Evolutionary conservation across 148 eudicot species (phyloP), one percentile per base, ranked within the genome.

Genomic region (Chenopodium album): DNA sequence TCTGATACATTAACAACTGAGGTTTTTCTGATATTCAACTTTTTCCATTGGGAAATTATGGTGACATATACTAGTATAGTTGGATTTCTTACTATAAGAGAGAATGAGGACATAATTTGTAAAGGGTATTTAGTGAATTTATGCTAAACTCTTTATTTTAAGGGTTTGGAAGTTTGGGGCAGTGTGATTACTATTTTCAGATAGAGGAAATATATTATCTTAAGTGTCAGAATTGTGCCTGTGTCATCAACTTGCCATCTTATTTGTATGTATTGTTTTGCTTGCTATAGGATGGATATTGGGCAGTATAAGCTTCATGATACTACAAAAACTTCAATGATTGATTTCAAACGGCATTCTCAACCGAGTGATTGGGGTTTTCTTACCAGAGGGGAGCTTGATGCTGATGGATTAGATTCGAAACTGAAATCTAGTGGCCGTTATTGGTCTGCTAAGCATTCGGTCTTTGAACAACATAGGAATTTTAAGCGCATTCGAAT

Each of bases 391-490:
- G 89, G 87, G 78, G 98, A 94, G 81, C 77, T 37, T 84, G 99
- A 94, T 87, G 80, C 88, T 69, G 92, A 94, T 87, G 89, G 86
- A 37, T 76, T 92, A 68, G 97, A 92, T 77, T 66, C 26, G 47
- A 92, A 89, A 68, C 87, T 92, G 28, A 94, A 88, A 80, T 88
- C 93, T 17, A 86, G 54, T 70, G 98, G 98, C 26, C 95, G 99
- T 60, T 97, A 97, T 82, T 97, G 99, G 95, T 92, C 97, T 66
- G 89, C 89, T 71, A 94, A 92, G 84, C 86, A 91, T 79, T 84
- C 90, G 71, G 95, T 94, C 19, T 23, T 97, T 46, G 98, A 97
- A 83, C 84, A 90, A 67, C 91, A 97, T 77, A 91, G 79, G 87
- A 90, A 92, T 86, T 84, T 90, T 73, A 97, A 92, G 85, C 89